Evolutionary conservation across 2,329 filamentous ascomycete species (phyloP).

Genomic region (Monilinia laxa): DNA sequence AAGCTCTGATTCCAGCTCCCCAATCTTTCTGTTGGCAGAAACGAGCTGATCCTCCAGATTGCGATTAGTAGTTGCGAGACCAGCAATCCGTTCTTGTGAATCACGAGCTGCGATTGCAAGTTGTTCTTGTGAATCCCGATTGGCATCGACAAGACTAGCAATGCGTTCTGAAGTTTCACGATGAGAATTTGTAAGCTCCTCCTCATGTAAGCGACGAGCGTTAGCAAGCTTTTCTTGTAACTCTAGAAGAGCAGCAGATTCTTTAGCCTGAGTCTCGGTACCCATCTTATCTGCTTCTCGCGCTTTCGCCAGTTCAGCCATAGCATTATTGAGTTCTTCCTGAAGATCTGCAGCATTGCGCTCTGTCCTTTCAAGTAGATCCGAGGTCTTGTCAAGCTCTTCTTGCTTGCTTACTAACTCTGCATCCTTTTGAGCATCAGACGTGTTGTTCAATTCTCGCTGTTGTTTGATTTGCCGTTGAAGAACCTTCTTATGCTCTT

Average conservation of each 20-base stretch:
- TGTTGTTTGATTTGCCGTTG: slow-evolving; percentile 94
- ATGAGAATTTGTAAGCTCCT: slow-evolving; percentile 17
- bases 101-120: slow-evolving; percentile 17
- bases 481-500: slow-evolving; percentile 85
- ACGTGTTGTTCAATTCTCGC: slow-evolving; percentile 85
- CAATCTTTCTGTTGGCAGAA: slow-evolving; percentile 37
- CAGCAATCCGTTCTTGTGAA: slow-evolving; percentile 19
- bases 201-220: slow-evolving; percentile 16
- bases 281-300: slow-evolving; percentile 32
- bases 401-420: slow-evolving; percentile 59
- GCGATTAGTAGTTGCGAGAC: slow-evolving; percentile 14
- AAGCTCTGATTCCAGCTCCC: slow-evolving; percentile 39
- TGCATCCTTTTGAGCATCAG: slow-evolving; percentile 68
- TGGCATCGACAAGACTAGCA: slow-evolving; percentile 8
- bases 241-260: slow-evolving; percentile 31
- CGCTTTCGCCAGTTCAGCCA: slow-evolving; percentile 41
- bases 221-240: slow-evolving; percentile 29
- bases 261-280: slow-evolving; percentile 31
- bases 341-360: slow-evolving; percentile 39
- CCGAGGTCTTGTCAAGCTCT: slow-evolving; percentile 51
- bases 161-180: slow-evolving; percentile 21
- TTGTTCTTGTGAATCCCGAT: slow-evolving; percentile 11
- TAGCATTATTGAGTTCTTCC: slow-evolving; percentile 38
- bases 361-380: slow-evolving; percentile 40
- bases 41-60: slow-evolving; percentile 17